Evolutionary conservation across 352 stramenopile genomes (phyloP), one percentile per base, ranked within the genome.

Genomic region (Elongisporangium undulatum): DNA sequence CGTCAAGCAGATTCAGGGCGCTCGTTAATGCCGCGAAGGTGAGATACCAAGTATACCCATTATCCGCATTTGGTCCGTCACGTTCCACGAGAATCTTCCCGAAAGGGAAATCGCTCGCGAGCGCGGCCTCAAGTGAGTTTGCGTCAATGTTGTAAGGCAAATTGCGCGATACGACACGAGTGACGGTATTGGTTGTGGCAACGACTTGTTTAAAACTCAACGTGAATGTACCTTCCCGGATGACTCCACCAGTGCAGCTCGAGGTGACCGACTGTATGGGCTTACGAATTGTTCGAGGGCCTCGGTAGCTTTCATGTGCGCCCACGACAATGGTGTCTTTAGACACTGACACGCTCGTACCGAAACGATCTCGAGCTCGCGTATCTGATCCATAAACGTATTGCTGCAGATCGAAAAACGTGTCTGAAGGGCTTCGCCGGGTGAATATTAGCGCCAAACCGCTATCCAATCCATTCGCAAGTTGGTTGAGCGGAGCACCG

Each of bases 41-140:
- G 16, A 97, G 71, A 20, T 75, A 87, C 89, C 89, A 97, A 39
- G 79, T 90, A 58, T 87, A 94, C 3, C 79, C 89, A 24, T 73
- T 74, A 4, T 50, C 54, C 1, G 59, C 45, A 26, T 72, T 81
- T 3, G 83, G 75, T 0, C 81, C 87, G 13, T 77, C 74, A 1
- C 90, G 82, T 2, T 62, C 65, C 7, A 97, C 90, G 8, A 92
- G 61, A 0, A 97, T 51, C 23, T 88, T 85, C 0, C 80, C 80
- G 10, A 95, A 59, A 4, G 72, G 54, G 21, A 97, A 78, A 39
- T 97, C 85, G 1, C 49, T 67, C 63, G 94, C 73, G 4, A 97
- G 54, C 1, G 78, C 66, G 4, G 71, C 71, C 21, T 87, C 61
- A 26, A 95, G 58, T 3, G 67, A 63, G 0, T 62, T 61, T 0